Evolutionary conservation across 352 stramenopile genomes (phyloP), one percentile per base, ranked within the genome.

Genomic region (Globisporangium viniferum): DNA sequence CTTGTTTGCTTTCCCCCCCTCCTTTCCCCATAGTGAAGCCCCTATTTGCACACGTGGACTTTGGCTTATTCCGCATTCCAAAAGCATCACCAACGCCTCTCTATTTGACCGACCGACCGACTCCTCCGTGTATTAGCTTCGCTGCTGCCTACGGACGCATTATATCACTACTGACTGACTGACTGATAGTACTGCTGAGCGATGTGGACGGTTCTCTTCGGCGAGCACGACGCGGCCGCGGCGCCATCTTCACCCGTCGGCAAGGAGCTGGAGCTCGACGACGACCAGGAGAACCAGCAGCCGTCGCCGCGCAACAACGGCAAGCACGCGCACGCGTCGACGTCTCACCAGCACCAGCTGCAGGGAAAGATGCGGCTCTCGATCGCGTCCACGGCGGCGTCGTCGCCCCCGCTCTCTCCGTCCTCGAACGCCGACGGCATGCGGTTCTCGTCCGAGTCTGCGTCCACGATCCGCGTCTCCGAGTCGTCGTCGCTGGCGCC

Each of bases 191-290:
- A 56, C 56, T 29, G 5, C 12, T 18, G 22, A 48, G 56, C 56
- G n/a, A 88, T 88, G 80, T 88, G 80, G 80, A 86, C 78, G 24
- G 78, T 84, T 33, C 75, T 88, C 41, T 88, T 88, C 66, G 80
- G 80, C n/a, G 80, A 88, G 31, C 72, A 86, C 27, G 78, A 84
- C 65, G 66, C 69, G 5, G 57, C 62, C 1, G 41, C 69, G 33
- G 66, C 70, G 14, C 35, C 73, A 29, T 15, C 56, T 7, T 62
- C 56, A 39, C 56, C 56, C 24, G 53, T 54, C 53, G 1, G 68
- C 59, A 64, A 64, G 59, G 33, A 64, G 48, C 29, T 36, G 36
- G 29, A 59, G 33, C 65, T 66, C 20, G 65, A 70, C 24, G 67
- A 70, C 22, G 55, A 59, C 44, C 55, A 54, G 41, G 68, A 73